Conservation (phyloP, 192 early-diverging fungal species). For the Thamnidium elegans region DNA sequence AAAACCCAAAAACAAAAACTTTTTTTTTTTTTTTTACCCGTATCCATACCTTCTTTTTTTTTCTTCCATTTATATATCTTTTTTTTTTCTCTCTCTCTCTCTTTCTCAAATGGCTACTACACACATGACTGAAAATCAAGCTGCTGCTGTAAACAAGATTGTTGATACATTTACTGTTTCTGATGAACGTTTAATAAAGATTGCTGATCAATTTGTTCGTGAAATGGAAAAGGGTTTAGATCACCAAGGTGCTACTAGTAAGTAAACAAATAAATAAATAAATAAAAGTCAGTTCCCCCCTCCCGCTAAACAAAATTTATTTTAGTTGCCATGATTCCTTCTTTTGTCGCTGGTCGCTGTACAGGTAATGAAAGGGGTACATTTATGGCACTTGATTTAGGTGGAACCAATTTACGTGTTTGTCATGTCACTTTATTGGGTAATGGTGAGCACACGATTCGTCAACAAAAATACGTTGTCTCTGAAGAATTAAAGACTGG, state of each 20-base stretch:
- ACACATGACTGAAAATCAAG: background rate
- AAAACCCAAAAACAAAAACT: too few species aligned
- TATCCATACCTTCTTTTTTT: too few species aligned
- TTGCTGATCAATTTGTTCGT: conserved; percentile 25
- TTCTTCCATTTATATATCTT: too few species aligned
- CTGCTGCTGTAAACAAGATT: background rate
- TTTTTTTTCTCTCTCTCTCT: too few species aligned
- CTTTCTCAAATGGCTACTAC: background rate
- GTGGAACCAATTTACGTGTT: conserved; percentile 94
- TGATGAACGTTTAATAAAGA: background rate
- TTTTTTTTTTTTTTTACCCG: too few species aligned
- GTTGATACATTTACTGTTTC: conserved; percentile 8
- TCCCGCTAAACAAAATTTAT: background rate
- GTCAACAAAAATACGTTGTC: conserved; percentile 76
- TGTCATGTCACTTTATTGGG: conserved; percentile 82
- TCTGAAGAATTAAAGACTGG: conserved; percentile 63
- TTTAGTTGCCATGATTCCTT: conserved; percentile 81
- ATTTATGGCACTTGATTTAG: conserved; percentile 91
- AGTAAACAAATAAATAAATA: background rate
- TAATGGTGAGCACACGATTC: conserved; percentile 64
- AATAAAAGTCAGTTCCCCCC: background rate
- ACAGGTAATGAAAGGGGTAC: conserved; percentile 83
- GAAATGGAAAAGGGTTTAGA: conserved; percentile 36
- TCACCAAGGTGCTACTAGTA: conserved; percentile 31
- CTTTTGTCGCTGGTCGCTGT: conserved; percentile 73